Evolutionary conservation across 805 yeast species (phyloP), one percentile per base, ranked within the genome.

Genomic region (Candida chauliodis): DNA sequence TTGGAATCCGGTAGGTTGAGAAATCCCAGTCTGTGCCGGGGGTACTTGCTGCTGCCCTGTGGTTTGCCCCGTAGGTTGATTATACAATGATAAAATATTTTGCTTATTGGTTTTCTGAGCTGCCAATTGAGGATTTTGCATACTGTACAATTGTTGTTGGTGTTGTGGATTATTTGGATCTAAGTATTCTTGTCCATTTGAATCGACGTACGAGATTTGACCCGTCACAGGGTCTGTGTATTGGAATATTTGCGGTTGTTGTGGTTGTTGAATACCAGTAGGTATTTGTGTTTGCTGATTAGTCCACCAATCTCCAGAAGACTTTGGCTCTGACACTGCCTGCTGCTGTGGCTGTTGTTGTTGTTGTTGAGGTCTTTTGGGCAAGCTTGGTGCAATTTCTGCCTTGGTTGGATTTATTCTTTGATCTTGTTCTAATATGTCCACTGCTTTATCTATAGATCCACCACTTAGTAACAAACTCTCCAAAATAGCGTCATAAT

Each of bases 171-270:
- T 63, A 42, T 50, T 62, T 8, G 76, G 73, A 49, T 73, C 77
- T 40, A 74, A 51, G 45, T 73, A 75, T 50, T 81, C 84, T 49
- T 82, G 88, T 2, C 82, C 82, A 31, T 74, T 78, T 8, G 79
- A 72, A 50, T 84, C 90, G 24, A 83, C 75, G 49, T 83, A 84
- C 23, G 75, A 71, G 3, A 81, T 59, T 34, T 77, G 73, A 9
- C 91, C 90, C 0, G 88, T 81, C 6, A 73, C 63, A 2, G 89
- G 88, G 49, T 84, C 90, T 15, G 81, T 69, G 53, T 79, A 84
- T 51, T 82, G 91, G 49, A 63, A 83, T 58, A 69, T 78, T 56
- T 66, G 83, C 37, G 57, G 75, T 61, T 44, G 63, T 26, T 23
- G 24, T 15, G 22, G n/a, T 19, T 20, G 41, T 27, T 27, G 30